Base-by-base conservation (phyloP, 2,329 filamentous ascomycete species). In the Metarhizium sp. region DNA sequence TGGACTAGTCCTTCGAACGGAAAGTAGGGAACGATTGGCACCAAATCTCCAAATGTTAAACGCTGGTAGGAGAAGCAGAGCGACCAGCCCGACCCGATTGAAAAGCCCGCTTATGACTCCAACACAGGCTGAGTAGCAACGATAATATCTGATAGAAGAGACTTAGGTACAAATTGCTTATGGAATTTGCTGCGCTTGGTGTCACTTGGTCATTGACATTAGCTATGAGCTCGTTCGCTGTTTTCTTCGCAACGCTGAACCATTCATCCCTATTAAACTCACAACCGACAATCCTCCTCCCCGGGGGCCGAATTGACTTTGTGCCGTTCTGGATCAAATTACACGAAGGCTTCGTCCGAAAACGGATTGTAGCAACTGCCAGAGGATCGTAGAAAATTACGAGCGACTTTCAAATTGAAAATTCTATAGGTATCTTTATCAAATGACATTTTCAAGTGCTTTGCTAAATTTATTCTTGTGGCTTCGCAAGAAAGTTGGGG, bases 401-500 rank as follows among this genome's bases (percentile, higher is more conserved):
- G 7, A 20, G n/a, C 16, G n/a, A 45, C n/a, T 45, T 20, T 16
- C 6, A 20, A 8, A 45, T 6, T 20, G 18, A 11, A 20, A 11
- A 8, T 6, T 5, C 10, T 45, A 8, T 45, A 20, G n/a, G n/a
- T 8, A 45, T 2, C 11, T 4, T 18, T 5, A 16, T 8, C 6
- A 20, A 45, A 45, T 2, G n/a, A 45, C 14, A 20, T 45, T 5
- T 7, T 45, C 6, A 20, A 40, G 11, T 30, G 8, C 14, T 4
- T 50, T 14, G 5, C 20, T 8, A 38, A 25, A 16, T 51, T 59
- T 43, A 66, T 43, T 69, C 64, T 32, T 59, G 58, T 50, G 72
- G 69, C 64, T 86, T 82, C 72, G 97, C 92, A 62, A 99, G 75
- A 68, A 99, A 99, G 6, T 83, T 82, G 0, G 94, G 92, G 73